Conservation (phyloP, 129 eudicot species). For the Escallonia rubra region DNA sequence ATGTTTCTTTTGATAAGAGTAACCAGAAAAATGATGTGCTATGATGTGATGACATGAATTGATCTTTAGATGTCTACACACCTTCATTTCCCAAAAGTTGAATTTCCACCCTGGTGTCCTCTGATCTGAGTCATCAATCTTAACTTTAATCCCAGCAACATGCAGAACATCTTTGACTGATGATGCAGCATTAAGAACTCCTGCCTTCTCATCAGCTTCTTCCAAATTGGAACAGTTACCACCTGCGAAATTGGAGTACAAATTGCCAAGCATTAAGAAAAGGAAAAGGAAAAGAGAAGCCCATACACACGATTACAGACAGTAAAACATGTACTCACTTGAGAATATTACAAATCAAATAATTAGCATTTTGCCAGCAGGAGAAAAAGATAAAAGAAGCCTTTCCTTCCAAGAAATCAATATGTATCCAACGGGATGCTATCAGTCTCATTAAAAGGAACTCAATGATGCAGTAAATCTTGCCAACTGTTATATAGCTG, state of each 20-base stretch:
- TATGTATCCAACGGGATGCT: too few species aligned
- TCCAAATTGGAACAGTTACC: conserved; percentile 90
- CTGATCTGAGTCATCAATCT: conserved; percentile 89
- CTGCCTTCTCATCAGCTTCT: conserved; percentile 66
- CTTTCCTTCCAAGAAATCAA: too few species aligned
- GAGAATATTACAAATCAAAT: background rate
- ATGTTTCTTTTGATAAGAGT: background rate
- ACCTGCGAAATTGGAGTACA: conserved; percentile 38
- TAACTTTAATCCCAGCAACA: conserved; percentile 72
- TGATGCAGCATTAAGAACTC: conserved; percentile 70
- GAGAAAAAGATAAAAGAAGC: background rate
- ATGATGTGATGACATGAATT: background rate
- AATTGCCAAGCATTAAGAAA: conserved; percentile 1
- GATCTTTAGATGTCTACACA: conserved; percentile 16
- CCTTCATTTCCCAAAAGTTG: conserved; percentile 99
- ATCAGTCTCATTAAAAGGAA: background rate
- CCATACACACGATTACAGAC: background rate
- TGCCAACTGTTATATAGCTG: background rate
- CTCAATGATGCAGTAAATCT: background rate
- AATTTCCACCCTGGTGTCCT: conserved; percentile 98
- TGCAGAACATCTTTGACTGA: conserved; percentile 68
- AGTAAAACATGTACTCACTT: background rate
- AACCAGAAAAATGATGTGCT: too few species aligned
- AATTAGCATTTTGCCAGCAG: background rate
- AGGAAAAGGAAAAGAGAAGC: background rate